These are phyloP conservation scores for Corynespora cassiicola DNA, from an alignment of 2,329 filamentous ascomycete species.

Conservation along the genomic window DNA sequence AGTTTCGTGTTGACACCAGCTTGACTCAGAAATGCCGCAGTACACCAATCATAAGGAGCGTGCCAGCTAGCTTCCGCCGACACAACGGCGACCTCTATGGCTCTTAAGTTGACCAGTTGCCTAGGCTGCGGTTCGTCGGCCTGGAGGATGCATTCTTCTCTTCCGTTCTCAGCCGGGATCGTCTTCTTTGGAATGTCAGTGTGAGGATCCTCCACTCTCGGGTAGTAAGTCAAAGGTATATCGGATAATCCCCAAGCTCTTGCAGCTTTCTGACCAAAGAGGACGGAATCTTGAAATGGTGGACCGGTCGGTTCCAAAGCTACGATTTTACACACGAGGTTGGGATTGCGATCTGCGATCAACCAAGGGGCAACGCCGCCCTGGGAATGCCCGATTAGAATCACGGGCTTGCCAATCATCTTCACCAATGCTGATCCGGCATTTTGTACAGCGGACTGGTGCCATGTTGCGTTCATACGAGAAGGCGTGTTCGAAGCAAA, in stretches of 20 bases:
- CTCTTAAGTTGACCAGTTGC: slow-evolving; percentile 55
- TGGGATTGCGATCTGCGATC: slow-evolving; percentile 55
- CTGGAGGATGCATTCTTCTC: slow-evolving; percentile 44
- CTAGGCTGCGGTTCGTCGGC: slow-evolving; percentile 37
- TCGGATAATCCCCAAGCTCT: slow-evolving; percentile 32
- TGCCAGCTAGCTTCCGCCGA: slow-evolving; percentile 62
- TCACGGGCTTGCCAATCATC: slow-evolving; percentile 47
- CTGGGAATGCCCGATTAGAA: slow-evolving; percentile 55
- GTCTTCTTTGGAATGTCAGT: slow-evolving; percentile 17
- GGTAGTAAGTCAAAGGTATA: slow-evolving; percentile 31
- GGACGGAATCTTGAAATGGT: slow-evolving; percentile 47
- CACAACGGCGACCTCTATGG: slow-evolving; percentile 56
- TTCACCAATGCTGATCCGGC: slow-evolving; percentile 52
- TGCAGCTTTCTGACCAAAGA: slow-evolving; percentile 18
- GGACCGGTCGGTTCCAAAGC: slow-evolving; percentile 61
- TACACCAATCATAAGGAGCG: slow-evolving; percentile 60
- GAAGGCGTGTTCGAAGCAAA: slow-evolving; percentile 36
- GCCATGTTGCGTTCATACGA: background rate
- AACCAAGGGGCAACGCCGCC: slow-evolving; percentile 51
- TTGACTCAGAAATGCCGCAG: slow-evolving; percentile 58
- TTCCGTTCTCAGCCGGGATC: slow-evolving; percentile 12
- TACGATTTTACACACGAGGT: slow-evolving; percentile 56
- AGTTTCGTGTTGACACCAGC: no score
- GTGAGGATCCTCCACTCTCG: slow-evolving; percentile 18
- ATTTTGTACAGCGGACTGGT: slow-evolving; percentile 18